Evolutionary conservation across 306 rosid species (phyloP).

Genomic region (Parietaria judaica): DNA sequence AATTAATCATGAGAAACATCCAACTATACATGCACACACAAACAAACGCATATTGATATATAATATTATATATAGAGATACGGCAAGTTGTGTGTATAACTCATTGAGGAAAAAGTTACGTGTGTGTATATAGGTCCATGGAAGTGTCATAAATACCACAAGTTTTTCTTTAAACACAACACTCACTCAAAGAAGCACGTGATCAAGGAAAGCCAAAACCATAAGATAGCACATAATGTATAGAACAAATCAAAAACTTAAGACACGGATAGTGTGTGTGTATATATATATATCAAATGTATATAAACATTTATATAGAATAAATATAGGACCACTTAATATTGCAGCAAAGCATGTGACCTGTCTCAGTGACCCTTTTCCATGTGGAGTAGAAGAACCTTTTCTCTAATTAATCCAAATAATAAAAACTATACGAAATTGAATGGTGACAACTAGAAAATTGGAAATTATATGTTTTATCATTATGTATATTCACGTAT

Average conservation of each 20-base stretch:
- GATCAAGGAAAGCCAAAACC: neutral
- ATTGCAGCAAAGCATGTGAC: conserved; percentile 13
- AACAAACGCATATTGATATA: no score
- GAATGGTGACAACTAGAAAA: neutral
- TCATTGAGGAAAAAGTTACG: no score
- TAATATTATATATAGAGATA: no score
- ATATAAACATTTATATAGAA: neutral
- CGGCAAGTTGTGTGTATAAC: no score
- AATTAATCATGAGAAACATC: no score
- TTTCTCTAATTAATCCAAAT: neutral
- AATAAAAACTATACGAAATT: no score
- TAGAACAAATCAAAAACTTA: neutral
- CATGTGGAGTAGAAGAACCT: conserved; percentile 8
- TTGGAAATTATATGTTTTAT: neutral
- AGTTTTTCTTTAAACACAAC: neutral
- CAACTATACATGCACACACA: no score
- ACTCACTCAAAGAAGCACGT: conserved; percentile 7
- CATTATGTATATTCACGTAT: neutral
- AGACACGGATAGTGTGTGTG: no score
- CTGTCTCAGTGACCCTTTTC: conserved; percentile 13
- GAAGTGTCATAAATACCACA: no score
- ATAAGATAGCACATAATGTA: neutral
- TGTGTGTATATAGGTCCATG: neutral
- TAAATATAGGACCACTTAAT: conserved; percentile 4
- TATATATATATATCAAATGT: neutral